Conservation (phyloP, 345 rosid genomes). For the Laguncularia racemosa region DNA sequence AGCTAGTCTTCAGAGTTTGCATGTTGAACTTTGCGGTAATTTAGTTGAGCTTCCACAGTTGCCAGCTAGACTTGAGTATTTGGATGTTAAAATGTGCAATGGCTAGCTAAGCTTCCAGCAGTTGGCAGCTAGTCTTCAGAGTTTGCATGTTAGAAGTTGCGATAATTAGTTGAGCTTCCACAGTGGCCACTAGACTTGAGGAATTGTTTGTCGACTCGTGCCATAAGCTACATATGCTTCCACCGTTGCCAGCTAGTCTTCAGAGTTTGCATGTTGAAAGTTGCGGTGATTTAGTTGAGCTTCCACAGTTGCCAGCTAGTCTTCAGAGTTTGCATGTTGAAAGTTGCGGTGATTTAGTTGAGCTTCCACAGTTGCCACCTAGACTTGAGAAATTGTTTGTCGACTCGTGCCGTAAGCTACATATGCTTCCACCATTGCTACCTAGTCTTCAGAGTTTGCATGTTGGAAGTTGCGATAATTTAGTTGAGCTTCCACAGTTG, state of each 20-base stretch:
- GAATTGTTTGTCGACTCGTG: too few relatives aligned
- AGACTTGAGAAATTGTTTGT: neutral
- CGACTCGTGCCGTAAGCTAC: slow-evolving; percentile 2
- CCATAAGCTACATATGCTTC: neutral
- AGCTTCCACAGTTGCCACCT: neutral
- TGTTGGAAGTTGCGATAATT: slow-evolving; percentile 1
- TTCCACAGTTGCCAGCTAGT: slow-evolving; percentile 4
- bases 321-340: neutral
- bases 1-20: too few relatives aligned
- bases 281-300: slow-evolving; percentile 3
- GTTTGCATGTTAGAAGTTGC: neutral
- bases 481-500: neutral
- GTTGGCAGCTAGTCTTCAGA: neutral
- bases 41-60: too few relatives aligned
- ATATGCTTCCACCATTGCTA: neutral
- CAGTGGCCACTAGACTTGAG: neutral
- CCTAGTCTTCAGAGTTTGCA: neutral
- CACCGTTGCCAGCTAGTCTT: neutral
- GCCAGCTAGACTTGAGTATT: neutral
- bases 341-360: slow-evolving; percentile 2
- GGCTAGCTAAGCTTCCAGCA: too few relatives aligned
- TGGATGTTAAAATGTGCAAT: too few relatives aligned
- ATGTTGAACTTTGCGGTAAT: too few relatives aligned
- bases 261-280: neutral
- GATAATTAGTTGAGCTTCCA: too few relatives aligned